A percentile compares a stretch with the other conserved stretches of the same genome.
Evolutionary conservation across 2,329 filamentous ascomycete genomes (phyloP).

Genomic region (Periconia macrospinosa): DNA sequence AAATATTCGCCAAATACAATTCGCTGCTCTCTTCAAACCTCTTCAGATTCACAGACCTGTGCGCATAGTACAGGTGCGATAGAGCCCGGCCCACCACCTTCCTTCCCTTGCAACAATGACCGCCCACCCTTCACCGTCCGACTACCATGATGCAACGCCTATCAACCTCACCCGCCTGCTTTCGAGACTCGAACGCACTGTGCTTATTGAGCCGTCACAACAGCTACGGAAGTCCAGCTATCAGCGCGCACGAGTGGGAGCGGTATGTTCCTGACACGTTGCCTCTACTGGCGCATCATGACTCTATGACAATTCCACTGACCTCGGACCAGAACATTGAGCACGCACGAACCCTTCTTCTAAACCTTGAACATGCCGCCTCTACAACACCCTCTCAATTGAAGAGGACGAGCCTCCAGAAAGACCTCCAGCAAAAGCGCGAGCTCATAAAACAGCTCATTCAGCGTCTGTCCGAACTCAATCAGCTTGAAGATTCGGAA

Average conservation of each 20-base stretch:
- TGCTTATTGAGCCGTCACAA: conserved; percentile 64
- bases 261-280: conserved; percentile 44
- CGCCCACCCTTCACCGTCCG: conserved; percentile 24
- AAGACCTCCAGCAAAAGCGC: conserved; percentile 65
- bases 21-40: background rate
- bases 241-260: conserved; percentile 63
- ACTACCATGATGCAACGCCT: conserved; percentile 26
- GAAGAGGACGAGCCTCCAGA: conserved; percentile 63
- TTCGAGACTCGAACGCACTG: conserved; percentile 64
- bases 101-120: background rate
- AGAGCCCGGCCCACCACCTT: background rate
- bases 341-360: conserved; percentile 68
- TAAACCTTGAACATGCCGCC: conserved; percentile 71
- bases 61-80: background rate
- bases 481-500: conserved; percentile 56
- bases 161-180: conserved; percentile 66
- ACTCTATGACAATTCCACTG: background rate
- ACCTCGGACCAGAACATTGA: conserved; percentile 64
- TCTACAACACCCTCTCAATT: conserved; percentile 45
- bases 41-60: background rate
- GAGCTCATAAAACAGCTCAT: conserved; percentile 67
- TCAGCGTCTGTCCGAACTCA: conserved; percentile 68
- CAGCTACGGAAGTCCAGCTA: conserved; percentile 64
- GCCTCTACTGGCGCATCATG: too few relatives aligned
- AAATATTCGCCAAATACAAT: background rate